These are phyloP conservation scores for Hypoxylon fragiforme DNA, from an alignment of 495 filamentous ascomycete species.

Conservation along the genomic window DNA sequence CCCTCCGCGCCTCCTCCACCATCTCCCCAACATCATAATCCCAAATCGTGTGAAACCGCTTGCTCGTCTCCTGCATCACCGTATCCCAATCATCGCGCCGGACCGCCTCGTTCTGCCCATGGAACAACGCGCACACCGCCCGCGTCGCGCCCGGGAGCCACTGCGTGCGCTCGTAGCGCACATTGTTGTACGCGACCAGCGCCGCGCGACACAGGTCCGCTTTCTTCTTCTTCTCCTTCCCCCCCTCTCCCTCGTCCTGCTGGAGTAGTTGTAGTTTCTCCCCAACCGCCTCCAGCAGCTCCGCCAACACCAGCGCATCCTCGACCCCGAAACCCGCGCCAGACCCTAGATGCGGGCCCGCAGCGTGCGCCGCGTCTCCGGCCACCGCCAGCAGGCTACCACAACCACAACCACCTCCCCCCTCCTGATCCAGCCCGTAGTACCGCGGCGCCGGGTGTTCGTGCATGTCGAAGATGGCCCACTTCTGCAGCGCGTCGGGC, in stretches of 20 bases:
- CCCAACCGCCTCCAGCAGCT: slow-evolving; percentile 40
- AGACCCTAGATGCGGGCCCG: slow-evolving; percentile 55
- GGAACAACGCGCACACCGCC: slow-evolving; percentile 44
- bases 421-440: too few relatives aligned
- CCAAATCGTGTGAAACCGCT: slow-evolving; percentile 45
- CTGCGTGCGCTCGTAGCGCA: slow-evolving; percentile 44
- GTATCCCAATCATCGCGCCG: slow-evolving; percentile 35
- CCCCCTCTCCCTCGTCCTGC: neutral
- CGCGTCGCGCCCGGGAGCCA: slow-evolving; percentile 43
- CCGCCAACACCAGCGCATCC: slow-evolving; percentile 52
- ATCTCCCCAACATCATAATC: slow-evolving; percentile 43
- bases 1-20: slow-evolving; percentile 20
- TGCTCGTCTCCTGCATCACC: slow-evolving; percentile 37
- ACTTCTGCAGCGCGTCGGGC: slow-evolving; percentile 52
- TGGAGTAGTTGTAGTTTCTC: too few relatives aligned
- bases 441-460: slow-evolving; percentile 50
- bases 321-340: slow-evolving; percentile 61
- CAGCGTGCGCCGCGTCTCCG: slow-evolving; percentile 50
- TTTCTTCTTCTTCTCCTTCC: slow-evolving; percentile 2
- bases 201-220: slow-evolving; percentile 34
- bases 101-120: slow-evolving; percentile 40
- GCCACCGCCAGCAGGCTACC: slow-evolving; percentile 56
- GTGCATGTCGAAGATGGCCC: slow-evolving; percentile 58
- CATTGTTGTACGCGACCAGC: slow-evolving; percentile 43
- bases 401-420: too few relatives aligned